Conservation (phyloP, 345 rosid species). For the Brassica nigra region DNA sequence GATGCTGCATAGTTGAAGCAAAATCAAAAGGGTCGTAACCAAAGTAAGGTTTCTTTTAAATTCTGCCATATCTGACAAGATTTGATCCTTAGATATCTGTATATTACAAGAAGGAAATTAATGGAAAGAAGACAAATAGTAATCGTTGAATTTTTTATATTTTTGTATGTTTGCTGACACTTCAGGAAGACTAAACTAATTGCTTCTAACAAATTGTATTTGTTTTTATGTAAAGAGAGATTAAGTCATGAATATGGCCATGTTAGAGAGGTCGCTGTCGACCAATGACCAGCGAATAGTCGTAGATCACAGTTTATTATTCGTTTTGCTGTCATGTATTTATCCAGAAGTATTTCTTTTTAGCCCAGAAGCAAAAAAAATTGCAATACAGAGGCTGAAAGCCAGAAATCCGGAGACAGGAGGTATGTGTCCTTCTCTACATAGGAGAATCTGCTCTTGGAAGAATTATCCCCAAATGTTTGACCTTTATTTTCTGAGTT, state of each 20-base stretch:
- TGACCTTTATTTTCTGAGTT: not conserved
- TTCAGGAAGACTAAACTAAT: not conserved
- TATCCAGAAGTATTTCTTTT: not conserved
- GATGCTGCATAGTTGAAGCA: conserved; percentile 23
- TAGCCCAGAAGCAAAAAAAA: not conserved
- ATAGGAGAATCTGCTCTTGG: not conserved
- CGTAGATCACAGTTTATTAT: too few species aligned
- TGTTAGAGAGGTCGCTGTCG: not conserved
- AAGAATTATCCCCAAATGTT: not conserved
- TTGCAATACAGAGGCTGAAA: not conserved
- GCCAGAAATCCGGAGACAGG: not conserved
- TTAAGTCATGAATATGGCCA: not conserved
- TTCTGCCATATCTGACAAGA: conserved; percentile 1
- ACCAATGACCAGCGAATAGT: too few species aligned
- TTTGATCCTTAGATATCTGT: conserved; percentile 6
- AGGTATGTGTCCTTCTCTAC: not conserved
- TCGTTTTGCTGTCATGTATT: not conserved
- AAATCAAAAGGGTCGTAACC: conserved; percentile 21
- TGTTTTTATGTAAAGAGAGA: not conserved
- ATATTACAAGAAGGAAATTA: not conserved
- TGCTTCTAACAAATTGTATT: not conserved
- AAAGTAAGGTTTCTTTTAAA: conserved; percentile 1
- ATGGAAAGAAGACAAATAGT: conserved; percentile 6
- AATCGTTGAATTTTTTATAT: not conserved
- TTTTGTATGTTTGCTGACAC: not conserved